Conservation (phyloP, 441 rosid genomes). For the Adansonia gregorii region DNA sequence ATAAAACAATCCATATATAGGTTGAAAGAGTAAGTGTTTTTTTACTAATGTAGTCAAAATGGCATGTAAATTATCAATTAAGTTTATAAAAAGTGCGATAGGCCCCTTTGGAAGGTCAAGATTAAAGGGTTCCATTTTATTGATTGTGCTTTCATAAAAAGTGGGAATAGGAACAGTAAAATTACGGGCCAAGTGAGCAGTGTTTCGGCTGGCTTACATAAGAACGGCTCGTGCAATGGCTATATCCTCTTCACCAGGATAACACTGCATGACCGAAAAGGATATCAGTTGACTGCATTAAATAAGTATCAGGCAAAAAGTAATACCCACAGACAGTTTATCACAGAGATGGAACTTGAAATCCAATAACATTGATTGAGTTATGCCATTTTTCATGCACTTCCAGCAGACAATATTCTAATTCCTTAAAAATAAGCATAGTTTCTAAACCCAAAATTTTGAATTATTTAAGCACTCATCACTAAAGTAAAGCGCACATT, state of each 20-base stretch:
- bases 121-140: background rate
- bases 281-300: constrained; percentile 25
- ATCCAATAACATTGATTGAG: background rate
- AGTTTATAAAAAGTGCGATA: background rate
- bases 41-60: background rate
- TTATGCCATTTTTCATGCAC: constrained; percentile 14
- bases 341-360: constrained; percentile 8
- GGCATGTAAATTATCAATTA: background rate
- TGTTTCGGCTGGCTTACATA: constrained; percentile 50
- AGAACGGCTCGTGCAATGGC: constrained; percentile 84
- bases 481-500: no score
- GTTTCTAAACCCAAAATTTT: no score
- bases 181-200: constrained; percentile 9
- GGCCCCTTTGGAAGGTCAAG: constrained; percentile 15
- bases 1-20: background rate
- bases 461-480: background rate
- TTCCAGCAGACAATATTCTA: background rate
- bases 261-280: constrained; percentile 68
- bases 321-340: background rate
- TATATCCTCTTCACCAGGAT: constrained; percentile 97
- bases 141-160: background rate
- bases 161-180: constrained; percentile 16
- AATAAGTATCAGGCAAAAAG: constrained; percentile 7
- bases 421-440: background rate
- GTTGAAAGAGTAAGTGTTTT: background rate